phyloP scores from a whole-genome alignment of 2,329 filamentous ascomycete genomes.

The Aspergillus piperis region DNA sequence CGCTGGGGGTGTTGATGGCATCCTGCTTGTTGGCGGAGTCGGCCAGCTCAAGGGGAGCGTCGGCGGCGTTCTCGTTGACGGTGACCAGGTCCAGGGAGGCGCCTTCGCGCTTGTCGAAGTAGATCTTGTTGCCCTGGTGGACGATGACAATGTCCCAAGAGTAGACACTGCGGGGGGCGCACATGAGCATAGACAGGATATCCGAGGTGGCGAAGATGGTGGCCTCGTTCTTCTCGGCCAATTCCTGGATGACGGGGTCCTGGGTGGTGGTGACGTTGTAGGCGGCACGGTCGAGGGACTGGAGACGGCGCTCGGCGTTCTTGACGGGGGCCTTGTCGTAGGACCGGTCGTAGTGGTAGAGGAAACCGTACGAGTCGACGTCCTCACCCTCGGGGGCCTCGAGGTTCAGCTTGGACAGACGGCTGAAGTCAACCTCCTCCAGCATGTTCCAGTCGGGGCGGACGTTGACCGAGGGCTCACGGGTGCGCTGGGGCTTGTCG shows the following conservation, averaged over 20 bases:
- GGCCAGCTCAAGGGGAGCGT: slow-evolving; percentile 86
- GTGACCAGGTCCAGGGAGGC: slow-evolving; percentile 95
- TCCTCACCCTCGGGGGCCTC: slow-evolving; percentile 95
- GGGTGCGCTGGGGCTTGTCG: slow-evolving; percentile 95
- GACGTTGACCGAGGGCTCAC: slow-evolving; percentile 93
- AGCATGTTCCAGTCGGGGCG: slow-evolving; percentile 93
- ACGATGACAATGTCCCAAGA: slow-evolving; percentile 97
- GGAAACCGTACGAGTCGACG: slow-evolving; percentile 91
- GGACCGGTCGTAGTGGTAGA: slow-evolving; percentile 95
- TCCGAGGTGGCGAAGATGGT: slow-evolving; percentile 97
- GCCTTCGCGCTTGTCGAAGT: slow-evolving; percentile 97
- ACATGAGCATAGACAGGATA: slow-evolving; percentile 99
- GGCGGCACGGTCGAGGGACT: slow-evolving; percentile 85
- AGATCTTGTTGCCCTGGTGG: slow-evolving; percentile 93
- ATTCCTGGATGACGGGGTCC: slow-evolving; percentile 94
- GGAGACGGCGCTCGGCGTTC: slow-evolving; percentile 82
- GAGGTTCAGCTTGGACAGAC: slow-evolving; percentile 91
- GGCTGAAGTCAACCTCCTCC: slow-evolving; percentile 98
- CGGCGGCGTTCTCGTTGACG: slow-evolving; percentile 97
- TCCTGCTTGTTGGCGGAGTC: slow-evolving; percentile 77
- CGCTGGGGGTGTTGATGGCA: slow-evolving; percentile 86
- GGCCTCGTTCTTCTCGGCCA: slow-evolving; percentile 92
- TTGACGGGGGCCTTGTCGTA: slow-evolving; percentile 95
- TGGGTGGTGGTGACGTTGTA: slow-evolving; percentile 98
- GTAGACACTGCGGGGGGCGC: slow-evolving; percentile 92